phyloP scores from a whole-genome alignment of 176 grass and related monocot species.

The Aegilops longissima region DNA sequence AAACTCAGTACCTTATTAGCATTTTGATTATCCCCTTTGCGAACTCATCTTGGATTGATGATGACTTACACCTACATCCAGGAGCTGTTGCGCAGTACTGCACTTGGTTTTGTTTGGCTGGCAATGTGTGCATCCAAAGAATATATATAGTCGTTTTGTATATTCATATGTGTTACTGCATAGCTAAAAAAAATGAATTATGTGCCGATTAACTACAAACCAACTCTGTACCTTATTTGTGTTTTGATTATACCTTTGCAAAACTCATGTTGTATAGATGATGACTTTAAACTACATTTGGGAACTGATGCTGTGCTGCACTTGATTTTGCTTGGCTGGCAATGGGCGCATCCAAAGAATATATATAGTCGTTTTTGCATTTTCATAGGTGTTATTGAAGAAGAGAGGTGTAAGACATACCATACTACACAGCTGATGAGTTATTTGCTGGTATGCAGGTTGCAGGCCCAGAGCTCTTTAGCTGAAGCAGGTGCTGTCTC shows the following conservation, averaged over 20 bases:
- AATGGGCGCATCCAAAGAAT: neutral
- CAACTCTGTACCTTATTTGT: too few species aligned
- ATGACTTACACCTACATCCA: neutral
- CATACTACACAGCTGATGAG: neutral
- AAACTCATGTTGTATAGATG: neutral
- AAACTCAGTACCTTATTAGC: neutral
- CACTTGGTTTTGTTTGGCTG: neutral
- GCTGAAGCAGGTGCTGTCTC: slow-evolving; percentile 37
- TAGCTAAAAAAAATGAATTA: neutral
- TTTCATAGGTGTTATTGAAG: neutral
- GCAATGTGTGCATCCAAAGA: neutral
- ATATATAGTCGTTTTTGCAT: neutral
- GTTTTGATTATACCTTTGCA: too few species aligned
- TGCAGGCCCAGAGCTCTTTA: slow-evolving; percentile 83
- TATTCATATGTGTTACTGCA: neutral
- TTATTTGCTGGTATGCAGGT: slow-evolving; percentile 28
- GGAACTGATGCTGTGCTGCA: neutral
- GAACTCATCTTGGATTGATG: neutral
- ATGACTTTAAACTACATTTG: neutral
- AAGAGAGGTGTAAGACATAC: neutral
- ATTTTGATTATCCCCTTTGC: neutral
- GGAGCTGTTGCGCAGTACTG: neutral
- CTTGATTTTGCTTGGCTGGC: neutral
- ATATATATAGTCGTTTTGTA: neutral
- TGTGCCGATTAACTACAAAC: neutral